Base-by-base conservation (phyloP, 768 basidiomycete genomes). In the Filobasidium floriforme region DNA sequence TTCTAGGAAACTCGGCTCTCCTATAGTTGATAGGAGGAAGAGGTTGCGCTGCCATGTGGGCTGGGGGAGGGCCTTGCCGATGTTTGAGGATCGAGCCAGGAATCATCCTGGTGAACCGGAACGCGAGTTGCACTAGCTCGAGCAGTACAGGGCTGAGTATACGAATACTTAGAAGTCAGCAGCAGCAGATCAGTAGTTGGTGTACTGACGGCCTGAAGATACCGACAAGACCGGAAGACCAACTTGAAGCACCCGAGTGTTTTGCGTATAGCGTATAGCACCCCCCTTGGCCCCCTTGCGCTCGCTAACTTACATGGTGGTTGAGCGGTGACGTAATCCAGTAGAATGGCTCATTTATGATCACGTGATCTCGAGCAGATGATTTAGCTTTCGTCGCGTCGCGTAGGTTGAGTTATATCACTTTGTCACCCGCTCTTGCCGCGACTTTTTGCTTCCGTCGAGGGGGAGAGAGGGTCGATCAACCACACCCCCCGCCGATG, bases 371-470 rank as follows among this genome's bases (percentile, higher is more conserved):
- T 37, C 9, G 32, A 37, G 32, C 32, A 37, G n/a, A n/a, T n/a
- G n/a, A n/a, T n/a, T n/a, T n/a, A n/a, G n/a, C n/a, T 37, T 9
- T 37, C 32, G 32, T 37, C 54, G 22, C 54, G 54, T 19, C 54
- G 54, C 54, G 54, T 57, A 6, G 5, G 29, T 9, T 26, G 54
- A 22, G 54, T 28, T 57, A 57, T 57, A 57, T 57, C 54, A 57
- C 29, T 57, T 57, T 57, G 5, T 15, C 22, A 19, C 14, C 22
- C 11, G 10, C 9, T 54, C 52, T n/a, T n/a, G n/a, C n/a, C 46
- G 46, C 46, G 19, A 19, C 54, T 49, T 49, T 49, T 49, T 49
- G 46, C 46, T 49, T 49, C 46, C 46, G 46, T 49, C 15, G 14
- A 18, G 18, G 46, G 14, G 15, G 5, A 14, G 18, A 18, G 46